phyloP scores from a whole-genome alignment of 2,329 filamentous ascomycete genomes.

The Fusarium nelsonii region DNA sequence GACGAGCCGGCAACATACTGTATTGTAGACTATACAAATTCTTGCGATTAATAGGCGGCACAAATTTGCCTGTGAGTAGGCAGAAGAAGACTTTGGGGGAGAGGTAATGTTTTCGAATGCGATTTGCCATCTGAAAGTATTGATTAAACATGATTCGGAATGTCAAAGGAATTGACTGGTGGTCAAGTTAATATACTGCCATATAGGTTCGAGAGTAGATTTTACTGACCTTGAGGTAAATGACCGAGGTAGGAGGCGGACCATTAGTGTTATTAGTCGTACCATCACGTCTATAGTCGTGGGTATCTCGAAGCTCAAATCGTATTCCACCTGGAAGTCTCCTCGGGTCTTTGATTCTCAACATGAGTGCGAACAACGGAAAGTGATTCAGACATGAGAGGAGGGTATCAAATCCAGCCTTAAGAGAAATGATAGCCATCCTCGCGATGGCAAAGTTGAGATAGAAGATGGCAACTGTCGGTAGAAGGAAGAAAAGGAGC shows the following conservation, averaged over 20 bases:
- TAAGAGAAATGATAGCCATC: conserved; percentile 94
- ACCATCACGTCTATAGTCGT: conserved; percentile 59
- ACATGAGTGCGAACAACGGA: conserved; percentile 95
- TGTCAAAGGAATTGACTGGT: conserved; percentile 85
- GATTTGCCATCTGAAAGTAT: conserved; percentile 93
- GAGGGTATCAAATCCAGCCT: conserved; percentile 90
- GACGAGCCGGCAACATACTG: conserved; percentile 89
- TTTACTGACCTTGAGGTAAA: conserved; percentile 79
- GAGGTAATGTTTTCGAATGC: conserved; percentile 94
- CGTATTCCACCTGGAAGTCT: conserved; percentile 88
- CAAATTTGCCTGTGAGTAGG: conserved; percentile 89
- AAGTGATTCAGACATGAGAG: conserved; percentile 97
- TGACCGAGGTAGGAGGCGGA: conserved; percentile 80
- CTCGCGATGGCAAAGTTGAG: conserved; percentile 93
- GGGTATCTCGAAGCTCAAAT: conserved; percentile 87
- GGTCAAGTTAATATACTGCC: not conserved
- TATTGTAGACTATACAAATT: conserved; percentile 97
- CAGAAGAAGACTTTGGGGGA: conserved; percentile 89
- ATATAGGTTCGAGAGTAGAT: not conserved
- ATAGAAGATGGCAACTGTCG: conserved; percentile 96
- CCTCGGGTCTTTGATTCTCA: conserved; percentile 91
- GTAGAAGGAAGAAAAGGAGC: conserved; percentile 91
- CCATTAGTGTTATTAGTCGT: conserved; percentile 56
- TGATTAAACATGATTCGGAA: conserved; percentile 97
- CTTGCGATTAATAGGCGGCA: conserved; percentile 93